Conservation (phyloP, 208 protist species). For the Leptomonas pyrrhocoris region DNA sequence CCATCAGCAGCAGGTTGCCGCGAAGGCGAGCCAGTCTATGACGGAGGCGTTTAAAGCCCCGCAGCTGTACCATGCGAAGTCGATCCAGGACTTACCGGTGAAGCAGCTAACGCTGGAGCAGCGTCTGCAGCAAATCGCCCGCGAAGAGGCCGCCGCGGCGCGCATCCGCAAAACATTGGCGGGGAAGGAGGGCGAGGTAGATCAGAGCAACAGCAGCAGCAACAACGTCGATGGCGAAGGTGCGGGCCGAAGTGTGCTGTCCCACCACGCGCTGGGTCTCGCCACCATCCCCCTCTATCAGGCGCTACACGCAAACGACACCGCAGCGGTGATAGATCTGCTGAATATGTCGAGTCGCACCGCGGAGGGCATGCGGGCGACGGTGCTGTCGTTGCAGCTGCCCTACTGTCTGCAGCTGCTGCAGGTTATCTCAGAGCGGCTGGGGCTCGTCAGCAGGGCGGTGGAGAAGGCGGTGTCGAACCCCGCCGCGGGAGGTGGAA, state of each 20-base stretch:
- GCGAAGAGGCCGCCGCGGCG: slow-evolving; percentile 27
- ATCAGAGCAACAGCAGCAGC: no score
- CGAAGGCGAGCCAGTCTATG: slow-evolving; percentile 48
- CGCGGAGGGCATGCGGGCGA: slow-evolving; percentile 57
- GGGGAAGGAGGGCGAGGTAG: background rate
- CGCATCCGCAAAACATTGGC: slow-evolving; percentile 24
- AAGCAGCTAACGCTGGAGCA: slow-evolving; percentile 75
- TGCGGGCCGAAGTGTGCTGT: slow-evolving; percentile 24
- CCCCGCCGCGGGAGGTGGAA: background rate
- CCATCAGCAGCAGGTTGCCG: slow-evolving; percentile 53
- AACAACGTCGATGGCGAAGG: no score
- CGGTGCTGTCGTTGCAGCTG: slow-evolving; percentile 70
- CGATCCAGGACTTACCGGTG: slow-evolving; percentile 74
- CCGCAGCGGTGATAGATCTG: slow-evolving; percentile 80
- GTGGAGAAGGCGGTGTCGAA: slow-evolving; percentile 15
- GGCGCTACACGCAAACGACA: slow-evolving; percentile 82
- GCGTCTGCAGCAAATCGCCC: slow-evolving; percentile 59
- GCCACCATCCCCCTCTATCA: slow-evolving; percentile 86
- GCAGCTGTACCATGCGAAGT: slow-evolving; percentile 57
- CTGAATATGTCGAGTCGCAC: slow-evolving; percentile 67
- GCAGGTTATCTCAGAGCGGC: slow-evolving; percentile 60
- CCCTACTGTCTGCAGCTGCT: slow-evolving; percentile 81
- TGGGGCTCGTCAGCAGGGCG: slow-evolving; percentile 48
- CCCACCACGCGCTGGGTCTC: slow-evolving; percentile 65
- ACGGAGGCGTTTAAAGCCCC: slow-evolving; percentile 59